Evolutionary conservation across 2,329 filamentous ascomycete species (phyloP), one percentile per base, ranked within the genome.

Genomic region (Claviceps quebecensis): DNA sequence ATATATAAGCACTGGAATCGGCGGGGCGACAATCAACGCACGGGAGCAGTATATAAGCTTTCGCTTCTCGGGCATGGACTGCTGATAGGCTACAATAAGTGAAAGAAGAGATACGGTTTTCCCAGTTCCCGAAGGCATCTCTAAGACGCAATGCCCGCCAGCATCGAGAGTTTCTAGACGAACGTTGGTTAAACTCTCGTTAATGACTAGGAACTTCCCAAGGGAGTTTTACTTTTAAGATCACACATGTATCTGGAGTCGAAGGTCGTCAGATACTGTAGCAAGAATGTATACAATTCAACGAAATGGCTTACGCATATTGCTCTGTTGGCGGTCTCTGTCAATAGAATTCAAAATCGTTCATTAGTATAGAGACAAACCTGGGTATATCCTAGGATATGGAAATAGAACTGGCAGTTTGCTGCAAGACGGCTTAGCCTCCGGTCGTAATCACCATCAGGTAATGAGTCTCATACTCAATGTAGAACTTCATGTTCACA

Each of bases 41-140:
- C 93, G 89, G 56, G 93, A 98, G 73, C 93, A 98, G 69, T 98
- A 98, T 52, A 98, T 96, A 49, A 98, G 81, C 69, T 98, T 98
- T 52, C 94, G 78, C 61, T 93, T 87, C 64, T 95, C 88, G 3
- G 90, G 88, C 61, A 91, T 90, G 65, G 90, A 84, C 65, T 93
- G 87, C 68, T 98, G 94, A 62, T 98, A 98, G 43, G 93, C 91
- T 53, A 98, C 83, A 62, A 98, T 98, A 59, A 98, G 78, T 0
- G 93, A 96, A 45, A 98, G 74, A 4, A 98, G 75, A 9, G 93
- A 96, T 26, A 98, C 87, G 0, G 93, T 98, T 74, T 98, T 98
- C 55, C 93, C 93, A 23, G 93, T 98, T 44, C 93, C 93, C 54
- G 93, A 98, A 68, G 93, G 93, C 93, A 98, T 98, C 71, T 98